phyloP scores from a whole-genome alignment of 495 filamentous ascomycete genomes.

The Daldinia childiae region DNA sequence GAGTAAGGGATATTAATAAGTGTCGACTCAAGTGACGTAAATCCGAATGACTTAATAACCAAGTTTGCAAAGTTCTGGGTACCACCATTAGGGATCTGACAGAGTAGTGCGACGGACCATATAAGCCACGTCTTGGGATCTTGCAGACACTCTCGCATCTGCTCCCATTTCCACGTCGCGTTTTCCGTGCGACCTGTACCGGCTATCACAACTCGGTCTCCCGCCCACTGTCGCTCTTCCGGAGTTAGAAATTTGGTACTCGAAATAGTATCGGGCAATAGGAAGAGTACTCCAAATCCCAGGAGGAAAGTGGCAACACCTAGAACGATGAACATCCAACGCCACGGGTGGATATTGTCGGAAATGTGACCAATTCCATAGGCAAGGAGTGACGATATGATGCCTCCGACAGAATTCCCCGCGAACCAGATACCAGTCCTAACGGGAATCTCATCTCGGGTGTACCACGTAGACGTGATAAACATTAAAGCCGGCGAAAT shows the following conservation, averaged over 20 bases:
- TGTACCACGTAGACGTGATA: constrained; percentile 51
- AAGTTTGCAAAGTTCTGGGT: constrained; percentile 56
- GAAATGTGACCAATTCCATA: constrained; percentile 57
- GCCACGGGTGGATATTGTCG: constrained; percentile 43
- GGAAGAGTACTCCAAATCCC: constrained; percentile 43
- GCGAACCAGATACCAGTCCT: constrained; percentile 55
- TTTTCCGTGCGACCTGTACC: constrained; percentile 51
- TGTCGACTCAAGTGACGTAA: constrained; percentile 50
- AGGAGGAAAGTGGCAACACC: constrained; percentile 47
- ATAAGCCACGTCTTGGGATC: constrained; percentile 58
- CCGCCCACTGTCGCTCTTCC: constrained; percentile 44
- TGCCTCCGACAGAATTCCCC: constrained; percentile 49
- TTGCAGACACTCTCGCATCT: constrained; percentile 50
- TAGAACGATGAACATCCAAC: constrained; percentile 53
- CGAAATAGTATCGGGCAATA: constrained; percentile 47
- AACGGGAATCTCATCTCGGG: constrained; percentile 48
- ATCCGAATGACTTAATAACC: constrained; percentile 54
- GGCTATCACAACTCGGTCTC: constrained; percentile 49
- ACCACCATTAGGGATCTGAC: constrained; percentile 58
- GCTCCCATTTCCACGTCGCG: constrained; percentile 48
- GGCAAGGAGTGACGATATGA: constrained; percentile 56
- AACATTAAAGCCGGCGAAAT: constrained; percentile 53
- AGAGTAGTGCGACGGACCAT: constrained; percentile 49
- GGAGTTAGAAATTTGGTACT: constrained; percentile 44
- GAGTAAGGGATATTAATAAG: constrained; percentile 53